Conservation (phyloP, 805 yeast species). For the Candida tammaniensis region DNA sequence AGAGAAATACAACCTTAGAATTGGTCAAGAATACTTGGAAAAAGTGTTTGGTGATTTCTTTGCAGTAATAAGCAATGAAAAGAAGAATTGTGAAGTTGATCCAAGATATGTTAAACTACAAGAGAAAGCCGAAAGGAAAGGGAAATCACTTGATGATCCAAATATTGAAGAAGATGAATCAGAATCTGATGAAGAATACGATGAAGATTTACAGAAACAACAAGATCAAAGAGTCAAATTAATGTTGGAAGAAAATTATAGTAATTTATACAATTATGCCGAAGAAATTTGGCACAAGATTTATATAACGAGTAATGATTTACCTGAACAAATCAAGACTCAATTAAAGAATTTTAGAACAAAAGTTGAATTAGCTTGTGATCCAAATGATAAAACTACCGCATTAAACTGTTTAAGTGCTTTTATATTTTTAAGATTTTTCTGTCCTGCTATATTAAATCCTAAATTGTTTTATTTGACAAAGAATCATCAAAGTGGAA, state of each 20-base stretch:
- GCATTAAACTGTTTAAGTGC: conserved; percentile 78
- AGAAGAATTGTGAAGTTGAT: conserved; percentile 74
- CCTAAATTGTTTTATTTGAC: conserved; percentile 82
- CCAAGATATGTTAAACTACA: conserved; percentile 54
- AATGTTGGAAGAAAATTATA: conserved; percentile 46
- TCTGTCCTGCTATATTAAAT: conserved; percentile 82
- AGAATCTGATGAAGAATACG: conserved; percentile 23
- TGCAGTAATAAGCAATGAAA: conserved; percentile 46
- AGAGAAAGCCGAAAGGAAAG: conserved; percentile 25
- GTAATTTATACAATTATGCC: conserved; percentile 48
- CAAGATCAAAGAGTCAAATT: conserved; percentile 27
- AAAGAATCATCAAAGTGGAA: conserved; percentile 66
- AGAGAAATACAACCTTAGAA: conserved; percentile 70
- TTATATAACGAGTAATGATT: conserved; percentile 63
- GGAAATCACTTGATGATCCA: conserved; percentile 20
- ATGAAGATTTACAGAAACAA: conserved; percentile 29
- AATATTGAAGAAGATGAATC: conserved; percentile 13
- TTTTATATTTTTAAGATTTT: conserved; percentile 64
- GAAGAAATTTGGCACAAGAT: conserved; percentile 66
- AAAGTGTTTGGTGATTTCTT: conserved; percentile 71
- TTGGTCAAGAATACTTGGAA: conserved; percentile 78
- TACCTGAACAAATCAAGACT: conserved; percentile 64
- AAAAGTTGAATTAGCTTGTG: conserved; percentile 61
- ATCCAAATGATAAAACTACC: conserved; percentile 49
- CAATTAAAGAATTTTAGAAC: conserved; percentile 63